Percentiles rank a stretch among this genome's conserved stretches.
Evolutionary conservation across 2,329 filamentous ascomycete species (phyloP).

Genomic region (Paecilomyces sp.): DNA sequence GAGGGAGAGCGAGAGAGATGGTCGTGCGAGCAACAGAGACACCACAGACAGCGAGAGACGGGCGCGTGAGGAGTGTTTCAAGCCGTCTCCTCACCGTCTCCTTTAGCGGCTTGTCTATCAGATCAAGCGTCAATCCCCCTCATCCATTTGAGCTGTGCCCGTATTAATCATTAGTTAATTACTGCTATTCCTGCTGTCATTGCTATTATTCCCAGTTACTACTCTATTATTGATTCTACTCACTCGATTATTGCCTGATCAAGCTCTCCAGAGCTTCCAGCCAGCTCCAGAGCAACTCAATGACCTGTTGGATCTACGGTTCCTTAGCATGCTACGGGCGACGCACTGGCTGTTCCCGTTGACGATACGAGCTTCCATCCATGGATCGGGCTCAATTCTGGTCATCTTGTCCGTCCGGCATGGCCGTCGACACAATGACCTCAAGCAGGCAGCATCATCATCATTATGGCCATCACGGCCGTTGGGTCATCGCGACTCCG

Average conservation of each 20-base stretch:
- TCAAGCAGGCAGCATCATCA: neutral
- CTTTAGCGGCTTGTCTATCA: neutral
- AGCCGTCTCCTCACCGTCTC: neutral
- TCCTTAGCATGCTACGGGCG: neutral
- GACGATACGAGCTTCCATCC: neutral
- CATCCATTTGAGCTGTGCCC: neutral
- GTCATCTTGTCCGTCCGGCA: neutral
- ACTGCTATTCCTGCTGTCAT: no score
- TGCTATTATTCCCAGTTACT: no score
- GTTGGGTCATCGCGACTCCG: neutral
- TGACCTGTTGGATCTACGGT: neutral
- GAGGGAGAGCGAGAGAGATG: neutral
- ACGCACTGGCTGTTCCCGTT: neutral
- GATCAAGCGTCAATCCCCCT: neutral
- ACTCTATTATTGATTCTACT: neutral
- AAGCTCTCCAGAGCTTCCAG: neutral
- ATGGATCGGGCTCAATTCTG: neutral
- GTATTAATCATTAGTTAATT: no score
- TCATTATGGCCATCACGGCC: neutral
- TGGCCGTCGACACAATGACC: neutral
- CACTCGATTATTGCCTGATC: neutral
- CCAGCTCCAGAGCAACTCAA: neutral
- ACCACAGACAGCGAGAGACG: neutral
- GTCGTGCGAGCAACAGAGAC: neutral
- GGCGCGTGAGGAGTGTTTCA: neutral